Percentiles rank a stretch among this genome's conserved stretches.
These are phyloP conservation scores for Bombardia bombarda DNA, from an alignment of 495 filamentous ascomycete genomes.

Conservation along the genomic window DNA sequence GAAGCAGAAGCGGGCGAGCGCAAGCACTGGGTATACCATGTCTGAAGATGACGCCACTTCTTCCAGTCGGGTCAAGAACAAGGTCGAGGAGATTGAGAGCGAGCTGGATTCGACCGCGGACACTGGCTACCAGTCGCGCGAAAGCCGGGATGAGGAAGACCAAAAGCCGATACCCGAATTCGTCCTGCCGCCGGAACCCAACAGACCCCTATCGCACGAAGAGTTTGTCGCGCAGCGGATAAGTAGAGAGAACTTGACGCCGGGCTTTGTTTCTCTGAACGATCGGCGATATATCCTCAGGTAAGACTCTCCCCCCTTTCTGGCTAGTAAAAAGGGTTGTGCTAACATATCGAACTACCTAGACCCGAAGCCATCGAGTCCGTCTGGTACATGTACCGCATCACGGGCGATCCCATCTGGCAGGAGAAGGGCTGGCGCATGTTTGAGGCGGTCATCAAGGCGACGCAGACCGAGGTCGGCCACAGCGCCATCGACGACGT, in stretches of 20 bases:
- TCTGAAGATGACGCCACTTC: neutral
- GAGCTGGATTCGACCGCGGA: slow-evolving; percentile 14
- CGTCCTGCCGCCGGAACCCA: slow-evolving; percentile 17
- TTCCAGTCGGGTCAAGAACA: neutral
- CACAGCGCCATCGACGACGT: slow-evolving; percentile 74
- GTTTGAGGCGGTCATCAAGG: slow-evolving; percentile 65
- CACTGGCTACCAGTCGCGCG: neutral
- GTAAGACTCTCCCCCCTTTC: slow-evolving; percentile 30
- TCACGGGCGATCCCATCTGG: slow-evolving; percentile 75
- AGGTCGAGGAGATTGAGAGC: slow-evolving; percentile 7
- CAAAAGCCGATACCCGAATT: slow-evolving; percentile 20
- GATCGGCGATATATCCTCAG: slow-evolving; percentile 67
- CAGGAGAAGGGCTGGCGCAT: slow-evolving; percentile 85
- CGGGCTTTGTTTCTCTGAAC: slow-evolving; percentile 55
- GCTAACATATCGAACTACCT: neutral
- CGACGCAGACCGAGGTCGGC: slow-evolving; percentile 58
- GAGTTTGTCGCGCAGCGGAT: slow-evolving; percentile 57
- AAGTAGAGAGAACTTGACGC: slow-evolving; percentile 52
- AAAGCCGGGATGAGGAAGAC: slow-evolving; percentile 1
- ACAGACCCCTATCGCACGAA: slow-evolving; percentile 47
- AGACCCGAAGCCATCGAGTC: slow-evolving; percentile 93
- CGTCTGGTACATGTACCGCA: slow-evolving; percentile 91
- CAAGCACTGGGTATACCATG: neutral
- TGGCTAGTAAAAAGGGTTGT: neutral
- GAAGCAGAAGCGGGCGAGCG: neutral